Evolutionary conservation across 352 stramenopile genomes (phyloP), one percentile per base, ranked within the genome.

Genomic region (Phytopythium delawarense): DNA sequence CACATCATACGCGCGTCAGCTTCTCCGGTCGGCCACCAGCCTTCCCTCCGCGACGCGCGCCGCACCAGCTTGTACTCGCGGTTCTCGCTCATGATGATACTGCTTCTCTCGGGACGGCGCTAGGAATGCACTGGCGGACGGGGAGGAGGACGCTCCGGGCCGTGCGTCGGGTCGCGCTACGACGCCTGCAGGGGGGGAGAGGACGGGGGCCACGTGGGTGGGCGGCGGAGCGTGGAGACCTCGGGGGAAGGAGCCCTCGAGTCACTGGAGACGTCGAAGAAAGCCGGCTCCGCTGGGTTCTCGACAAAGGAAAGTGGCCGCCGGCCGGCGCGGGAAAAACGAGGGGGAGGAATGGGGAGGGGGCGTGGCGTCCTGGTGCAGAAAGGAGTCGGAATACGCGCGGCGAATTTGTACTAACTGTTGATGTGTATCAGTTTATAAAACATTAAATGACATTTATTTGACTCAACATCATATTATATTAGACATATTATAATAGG

Each of bases 61-160:
- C 76, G 64, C 74, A 92, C 83, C 72, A 92, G 72, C 51, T 92
- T 92, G 76, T 92, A 92, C 63, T 92, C 83, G 65, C 87, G 86
- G 75, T 89, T 91, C 63, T 87, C 82, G 70, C 67, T 74, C 72
- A 82, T 91, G 30, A 32, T 32, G 28, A 7, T 32, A 7, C 28
- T 57, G 11, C 25, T 23, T 35, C 6, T 18, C 23, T 39, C 15
- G 48, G 25, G 48, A 35, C 46, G 46, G 8, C 9, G 11, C 46
- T 34, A 21, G 12, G 48, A 52, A 7, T 4, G 28, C 28, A 21
- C 4, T 16, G 46, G 21, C 20, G 13, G 13, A 5, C 23, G 23
- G 28, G 40, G 18, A 30, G 44, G 45, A 25, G 12, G 46, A n/a
- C 8, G 21, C 23, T 35, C 21, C 4, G 6, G 4, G 0, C 46